Evolutionary conservation across 2,329 filamentous ascomycete species (phyloP), one percentile per base, ranked within the genome.

Genomic region (Pestalotiopsis sp.): DNA sequence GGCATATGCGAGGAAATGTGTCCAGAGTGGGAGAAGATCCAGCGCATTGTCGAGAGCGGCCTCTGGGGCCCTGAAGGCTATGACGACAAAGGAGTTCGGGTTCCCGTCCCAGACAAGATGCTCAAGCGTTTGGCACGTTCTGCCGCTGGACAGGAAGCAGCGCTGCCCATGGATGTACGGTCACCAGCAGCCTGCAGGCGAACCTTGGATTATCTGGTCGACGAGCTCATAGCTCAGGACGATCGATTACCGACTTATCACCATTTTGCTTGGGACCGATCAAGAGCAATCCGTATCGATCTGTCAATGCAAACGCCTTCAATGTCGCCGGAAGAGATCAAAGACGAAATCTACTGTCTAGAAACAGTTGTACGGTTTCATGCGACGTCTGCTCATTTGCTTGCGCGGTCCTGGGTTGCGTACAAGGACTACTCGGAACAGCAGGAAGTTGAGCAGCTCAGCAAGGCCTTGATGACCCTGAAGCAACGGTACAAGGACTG

Each of bases 1-100:
- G 90, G 90, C 14, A 90, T 90, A 60, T 91, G 89, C 73, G 88
- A 91, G 73, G 87, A 90, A 31, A 92, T 91, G 90, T 92, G 90
- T 70, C 90, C 90, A 4, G 87, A 91, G 71, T 91, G 87, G 77
- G 90, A 92, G 75, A 87, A 87, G 76, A 85, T 90, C 41, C 87
- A 84, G 64, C 84, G 90, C 70, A 91, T 92, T 68, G 86, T 86
- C 62, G 88, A 91, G 75, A 81, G 84, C 72, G 87, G 91, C 70
- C 84, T 90, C 25, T 85, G 87, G 71, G 79, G 79, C 6, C 82
- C 86, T 6, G 89, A 91, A 74, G 90, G 87, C 73, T 82, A 83
- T 27, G 73, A 73, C 25, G 73, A 81, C 67, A 71, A 81, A 68
- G 82, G 80, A 45, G 80, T 82, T 4, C 72, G 79, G 23, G 85